Evolutionary conservation across 2,329 filamentous ascomycete genomes (phyloP).

Genomic region (Fusarium hostae): DNA sequence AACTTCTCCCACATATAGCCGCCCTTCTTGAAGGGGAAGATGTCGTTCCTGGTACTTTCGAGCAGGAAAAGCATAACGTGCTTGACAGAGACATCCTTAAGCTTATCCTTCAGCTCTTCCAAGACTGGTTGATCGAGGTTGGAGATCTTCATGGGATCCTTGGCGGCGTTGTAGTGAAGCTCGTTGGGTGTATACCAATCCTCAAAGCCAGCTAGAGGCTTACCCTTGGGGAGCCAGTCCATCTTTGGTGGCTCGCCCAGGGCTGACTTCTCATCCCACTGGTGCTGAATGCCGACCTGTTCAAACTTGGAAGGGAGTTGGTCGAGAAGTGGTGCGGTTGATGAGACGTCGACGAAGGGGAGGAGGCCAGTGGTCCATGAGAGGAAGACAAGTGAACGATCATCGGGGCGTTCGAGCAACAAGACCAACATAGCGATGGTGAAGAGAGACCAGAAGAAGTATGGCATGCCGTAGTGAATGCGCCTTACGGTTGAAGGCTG

Average conservation of each 20-base stretch:
- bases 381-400: slow-evolving; percentile 49
- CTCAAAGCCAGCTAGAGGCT: slow-evolving; percentile 42
- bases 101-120: slow-evolving; percentile 38
- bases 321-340: slow-evolving; percentile 46
- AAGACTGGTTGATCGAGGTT: slow-evolving; percentile 51
- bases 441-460: slow-evolving; percentile 38
- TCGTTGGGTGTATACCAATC: slow-evolving; percentile 43
- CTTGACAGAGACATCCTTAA: slow-evolving; percentile 51
- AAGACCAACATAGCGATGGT: slow-evolving; percentile 40
- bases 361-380: slow-evolving; percentile 50
- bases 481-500: slow-evolving; percentile 15
- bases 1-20: slow-evolving; percentile 52
- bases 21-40: slow-evolving; percentile 57
- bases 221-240: slow-evolving; percentile 40
- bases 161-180: slow-evolving; percentile 50
- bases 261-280: slow-evolving; percentile 45
- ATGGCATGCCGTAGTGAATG: slow-evolving; percentile 23
- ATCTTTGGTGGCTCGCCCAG: slow-evolving; percentile 38
- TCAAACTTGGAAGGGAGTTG: slow-evolving; percentile 40
- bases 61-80: slow-evolving; percentile 57
- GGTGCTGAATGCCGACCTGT: slow-evolving; percentile 43
- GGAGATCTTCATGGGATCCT: slow-evolving; percentile 54
- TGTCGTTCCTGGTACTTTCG: slow-evolving; percentile 58
- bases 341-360: slow-evolving; percentile 50
- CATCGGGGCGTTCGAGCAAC: slow-evolving; percentile 43